phyloP scores from a whole-genome alignment of 176 grass and related monocot genomes.

The Paspalum notatum region DNA sequence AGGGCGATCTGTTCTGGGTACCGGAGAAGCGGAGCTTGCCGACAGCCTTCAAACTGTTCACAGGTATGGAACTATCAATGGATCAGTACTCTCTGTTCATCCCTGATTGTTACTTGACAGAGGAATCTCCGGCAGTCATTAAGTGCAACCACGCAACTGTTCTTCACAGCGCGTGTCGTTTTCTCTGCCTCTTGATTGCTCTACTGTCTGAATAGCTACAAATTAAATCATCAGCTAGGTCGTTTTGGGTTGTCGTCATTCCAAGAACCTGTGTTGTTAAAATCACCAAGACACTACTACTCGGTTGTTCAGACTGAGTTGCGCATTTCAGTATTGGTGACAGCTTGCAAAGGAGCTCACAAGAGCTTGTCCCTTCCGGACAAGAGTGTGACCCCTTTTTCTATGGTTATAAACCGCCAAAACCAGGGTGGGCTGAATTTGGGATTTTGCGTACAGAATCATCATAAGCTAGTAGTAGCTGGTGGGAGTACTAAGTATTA shows the following conservation, averaged over 20 bases:
- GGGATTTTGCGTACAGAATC: not conserved
- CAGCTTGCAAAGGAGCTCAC: not conserved
- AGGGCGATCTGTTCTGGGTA: constrained; percentile 75
- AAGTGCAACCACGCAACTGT: not conserved
- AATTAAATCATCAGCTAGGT: not conserved
- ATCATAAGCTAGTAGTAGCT: not conserved
- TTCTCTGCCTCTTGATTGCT: not conserved
- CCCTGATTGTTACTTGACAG: not conserved
- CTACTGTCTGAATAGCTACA: too few species aligned
- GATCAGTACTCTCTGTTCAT: not conserved
- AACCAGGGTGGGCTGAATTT: not conserved
- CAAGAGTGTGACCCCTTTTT: not conserved
- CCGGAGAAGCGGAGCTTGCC: constrained; percentile 72
- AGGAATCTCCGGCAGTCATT: not conserved
- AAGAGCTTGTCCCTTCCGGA: not conserved
- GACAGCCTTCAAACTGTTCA: constrained; percentile 90
- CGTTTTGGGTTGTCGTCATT: not conserved
- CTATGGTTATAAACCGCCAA: not conserved
- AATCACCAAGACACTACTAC: too few species aligned
- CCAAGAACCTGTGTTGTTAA: not conserved
- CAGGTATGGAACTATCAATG: constrained; percentile 45
- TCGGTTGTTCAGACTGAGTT: not conserved
- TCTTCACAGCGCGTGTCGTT: not conserved
- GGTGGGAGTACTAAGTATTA: too few species aligned
- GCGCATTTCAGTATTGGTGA: not conserved